Conservation (phyloP, 106 monocot species). For the Agapanthus africanus region DNA sequence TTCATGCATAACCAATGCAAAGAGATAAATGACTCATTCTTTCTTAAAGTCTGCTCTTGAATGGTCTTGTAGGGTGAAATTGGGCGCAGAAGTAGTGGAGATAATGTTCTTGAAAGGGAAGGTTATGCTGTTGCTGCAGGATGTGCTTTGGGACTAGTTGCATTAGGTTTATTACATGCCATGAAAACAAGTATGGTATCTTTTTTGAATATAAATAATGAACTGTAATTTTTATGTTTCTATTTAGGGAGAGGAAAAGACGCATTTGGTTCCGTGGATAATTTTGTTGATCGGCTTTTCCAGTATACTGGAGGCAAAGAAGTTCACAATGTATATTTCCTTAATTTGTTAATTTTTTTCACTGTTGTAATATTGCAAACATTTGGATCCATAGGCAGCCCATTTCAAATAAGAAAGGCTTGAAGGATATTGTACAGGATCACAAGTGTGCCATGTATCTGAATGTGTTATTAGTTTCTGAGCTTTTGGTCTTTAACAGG, state of each 20-base stretch:
- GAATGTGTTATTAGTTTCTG: neutral
- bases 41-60: too few species aligned
- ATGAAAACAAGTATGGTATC: neutral
- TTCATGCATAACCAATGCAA: too few species aligned
- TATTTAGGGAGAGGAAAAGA: constrained; percentile 69
- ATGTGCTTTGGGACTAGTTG: constrained; percentile 89
- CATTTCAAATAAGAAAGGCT: neutral
- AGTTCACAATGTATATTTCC: constrained; percentile 36
- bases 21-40: too few species aligned
- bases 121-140: constrained; percentile 99
- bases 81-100: constrained; percentile 89
- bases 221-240: too few species aligned
- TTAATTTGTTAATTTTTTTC: neutral
- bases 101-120: constrained; percentile 99
- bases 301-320: constrained; percentile 62
- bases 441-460: neutral
- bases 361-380: neutral
- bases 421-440: too few species aligned
- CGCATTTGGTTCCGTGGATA: constrained; percentile 68
- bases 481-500: constrained; percentile 25
- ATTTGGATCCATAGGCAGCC: neutral
- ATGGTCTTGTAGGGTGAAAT: constrained; percentile 72
- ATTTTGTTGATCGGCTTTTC: constrained; percentile 80
- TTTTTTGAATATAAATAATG: too few species aligned
- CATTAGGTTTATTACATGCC: constrained; percentile 47